phyloP scores from a whole-genome alignment of 2,329 filamentous ascomycete genomes.

The Hypoxylon sp. region DNA sequence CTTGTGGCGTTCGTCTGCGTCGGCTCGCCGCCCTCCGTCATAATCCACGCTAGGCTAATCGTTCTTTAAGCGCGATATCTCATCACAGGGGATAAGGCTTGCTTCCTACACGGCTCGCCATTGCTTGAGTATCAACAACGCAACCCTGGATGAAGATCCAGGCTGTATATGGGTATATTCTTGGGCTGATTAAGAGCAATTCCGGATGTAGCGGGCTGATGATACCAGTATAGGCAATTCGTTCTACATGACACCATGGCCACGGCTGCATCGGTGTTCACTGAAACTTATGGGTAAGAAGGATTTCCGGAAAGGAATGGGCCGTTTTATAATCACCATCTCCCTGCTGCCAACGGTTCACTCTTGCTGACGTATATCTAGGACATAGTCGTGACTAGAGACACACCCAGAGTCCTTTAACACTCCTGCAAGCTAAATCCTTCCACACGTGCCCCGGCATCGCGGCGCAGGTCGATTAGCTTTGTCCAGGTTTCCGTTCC shows the following conservation, averaged over 20 bases:
- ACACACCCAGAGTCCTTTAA: constrained; percentile 12
- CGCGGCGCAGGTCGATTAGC: constrained; percentile 11
- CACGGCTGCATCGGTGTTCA: background rate
- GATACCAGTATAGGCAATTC: background rate
- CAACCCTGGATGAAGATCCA: background rate
- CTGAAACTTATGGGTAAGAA: constrained; percentile 12
- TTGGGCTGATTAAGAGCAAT: background rate
- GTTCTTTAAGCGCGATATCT: background rate
- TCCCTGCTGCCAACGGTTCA: constrained; percentile 9
- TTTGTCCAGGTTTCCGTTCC: constrained; percentile 1
- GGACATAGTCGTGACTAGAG: constrained; percentile 5
- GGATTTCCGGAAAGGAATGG: constrained; percentile 19
- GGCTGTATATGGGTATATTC: background rate
- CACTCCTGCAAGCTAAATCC: constrained; percentile 19
- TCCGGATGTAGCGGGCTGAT: background rate
- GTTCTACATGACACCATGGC: constrained; percentile 6
- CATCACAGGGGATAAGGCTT: background rate
- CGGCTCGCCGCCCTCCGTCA: background rate
- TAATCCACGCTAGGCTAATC: background rate
- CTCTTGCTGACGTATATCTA: constrained; percentile 23
- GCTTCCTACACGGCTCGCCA: background rate
- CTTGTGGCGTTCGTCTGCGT: background rate
- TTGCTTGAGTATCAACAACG: background rate
- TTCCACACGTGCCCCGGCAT: constrained; percentile 11
- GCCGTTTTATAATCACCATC: constrained; percentile 8